These are phyloP conservation scores for Cercospora zeae-maydis DNA, from an alignment of 2,329 filamentous ascomycete species.

Conservation along the genomic window DNA sequence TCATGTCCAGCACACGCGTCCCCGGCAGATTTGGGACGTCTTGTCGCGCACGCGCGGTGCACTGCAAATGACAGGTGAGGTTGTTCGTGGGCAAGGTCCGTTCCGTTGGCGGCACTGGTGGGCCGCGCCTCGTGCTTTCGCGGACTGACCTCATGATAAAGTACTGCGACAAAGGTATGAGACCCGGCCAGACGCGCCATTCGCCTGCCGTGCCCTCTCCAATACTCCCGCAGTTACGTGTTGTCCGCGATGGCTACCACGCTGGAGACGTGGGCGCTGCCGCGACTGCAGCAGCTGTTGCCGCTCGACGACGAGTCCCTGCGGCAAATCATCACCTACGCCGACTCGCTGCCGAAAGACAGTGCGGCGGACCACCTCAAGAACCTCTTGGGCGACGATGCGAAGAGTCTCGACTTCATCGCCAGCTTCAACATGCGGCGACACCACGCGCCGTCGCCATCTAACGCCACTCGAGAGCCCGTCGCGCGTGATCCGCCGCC, in stretches of 20 bases:
- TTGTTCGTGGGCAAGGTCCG: not conserved
- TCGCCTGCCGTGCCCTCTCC: not conserved
- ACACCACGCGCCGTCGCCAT: conserved; percentile 34
- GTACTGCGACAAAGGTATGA: not conserved
- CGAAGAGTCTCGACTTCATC: conserved; percentile 69
- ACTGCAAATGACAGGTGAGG: not conserved
- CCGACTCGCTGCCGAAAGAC: conserved; percentile 68
- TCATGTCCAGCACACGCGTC: not conserved
- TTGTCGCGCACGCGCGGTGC: not conserved
- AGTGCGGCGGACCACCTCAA: conserved; percentile 81
- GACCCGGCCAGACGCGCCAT: not conserved
- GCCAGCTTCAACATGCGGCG: conserved; percentile 69
- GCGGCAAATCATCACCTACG: conserved; percentile 79
- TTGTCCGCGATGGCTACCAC: conserved; percentile 23
- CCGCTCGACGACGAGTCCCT: conserved; percentile 82
- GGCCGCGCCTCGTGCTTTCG: not conserved
- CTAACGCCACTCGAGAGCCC: not conserved
- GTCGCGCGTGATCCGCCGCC: conserved; percentile 10
- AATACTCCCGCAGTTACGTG: not conserved
- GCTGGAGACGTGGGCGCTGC: conserved; percentile 53
- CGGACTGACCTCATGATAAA: not conserved
- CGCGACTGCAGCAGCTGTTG: conserved; percentile 74
- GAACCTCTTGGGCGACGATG: conserved; percentile 82
- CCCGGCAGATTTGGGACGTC: not conserved
- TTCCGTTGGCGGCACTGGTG: not conserved